Evolutionary conservation across 148 eudicot genomes (phyloP).

Genomic region (Euryodendron excelsum): DNA sequence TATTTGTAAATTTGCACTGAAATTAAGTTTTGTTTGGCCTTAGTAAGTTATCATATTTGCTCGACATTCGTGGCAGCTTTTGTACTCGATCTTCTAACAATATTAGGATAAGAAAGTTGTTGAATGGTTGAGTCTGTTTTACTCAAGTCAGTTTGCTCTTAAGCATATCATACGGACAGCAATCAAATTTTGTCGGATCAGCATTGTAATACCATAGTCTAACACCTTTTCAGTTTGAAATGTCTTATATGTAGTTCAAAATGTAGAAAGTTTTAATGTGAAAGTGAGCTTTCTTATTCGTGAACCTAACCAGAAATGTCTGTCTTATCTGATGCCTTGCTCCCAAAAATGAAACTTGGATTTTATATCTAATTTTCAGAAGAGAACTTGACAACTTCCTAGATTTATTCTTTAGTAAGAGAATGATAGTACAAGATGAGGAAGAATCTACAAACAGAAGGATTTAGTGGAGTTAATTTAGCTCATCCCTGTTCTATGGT

Average conservation of each 20-base stretch:
- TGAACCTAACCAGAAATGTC: not conserved
- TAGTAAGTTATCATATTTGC: not conserved
- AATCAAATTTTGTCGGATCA: not conserved
- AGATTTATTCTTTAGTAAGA: not conserved
- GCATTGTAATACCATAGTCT: not conserved
- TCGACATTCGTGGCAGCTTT: not conserved
- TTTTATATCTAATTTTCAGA: not conserved
- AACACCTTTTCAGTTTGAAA: not conserved
- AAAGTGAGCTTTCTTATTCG: not conserved
- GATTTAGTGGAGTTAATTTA: not conserved
- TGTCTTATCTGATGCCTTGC: not conserved
- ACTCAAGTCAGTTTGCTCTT: not conserved
- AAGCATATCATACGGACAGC: not conserved
- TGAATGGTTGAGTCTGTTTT: not conserved
- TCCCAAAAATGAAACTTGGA: not conserved
- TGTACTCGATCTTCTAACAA: not conserved
- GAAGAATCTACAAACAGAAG: not conserved
- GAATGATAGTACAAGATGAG: not conserved
- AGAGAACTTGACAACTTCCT: not conserved
- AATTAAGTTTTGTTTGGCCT: not conserved
- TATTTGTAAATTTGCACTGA: constrained; percentile 1
- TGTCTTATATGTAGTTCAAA: not conserved
- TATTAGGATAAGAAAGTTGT: not conserved
- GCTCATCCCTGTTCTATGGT: not conserved
- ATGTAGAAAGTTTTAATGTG: not conserved